Evolutionary conservation across 805 yeast genomes (phyloP), one percentile per base, ranked within the genome.

Genomic region (Ogataea trehalophila): DNA sequence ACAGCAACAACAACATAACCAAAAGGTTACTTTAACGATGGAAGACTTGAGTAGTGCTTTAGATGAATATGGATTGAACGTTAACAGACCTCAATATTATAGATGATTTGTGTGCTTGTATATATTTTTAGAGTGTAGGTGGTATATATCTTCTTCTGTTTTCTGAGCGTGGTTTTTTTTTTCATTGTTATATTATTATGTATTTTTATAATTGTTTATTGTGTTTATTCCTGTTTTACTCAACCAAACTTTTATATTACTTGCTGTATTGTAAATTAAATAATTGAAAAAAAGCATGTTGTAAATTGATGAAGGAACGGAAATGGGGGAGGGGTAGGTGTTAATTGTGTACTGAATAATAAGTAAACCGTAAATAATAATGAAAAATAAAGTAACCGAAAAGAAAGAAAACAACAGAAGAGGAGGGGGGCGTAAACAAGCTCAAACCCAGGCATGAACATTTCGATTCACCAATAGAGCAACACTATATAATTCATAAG

Each of bases 11-110:
- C 52, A 50, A 38, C 63, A 51, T 37, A 61, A 63, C 42, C 65
- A 61, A 42, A 91, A 89, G 62, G 85, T 89, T 37, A 92, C 90
- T 5, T 75, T 94, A 50, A 91, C 97, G 0, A 87, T 90, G 80
- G 96, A 90, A 53, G 98, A 94, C 62, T 73, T 94, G 59, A 84
- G 96, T 57, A 86, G 89, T 63, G 98, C 98, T 1, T 73, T 95
- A 51, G 80, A 89, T 40, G 99, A 94, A 62, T 94, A 94, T 61
- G 72, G 72, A 2, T 53, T 94, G 55, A 91, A 94, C 59, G 81
- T 94, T 5, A 79, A 84, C 53, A 78, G 97, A 58, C 98, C 99
- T 0, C 98, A 90, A 55, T 94, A 91, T 66, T 94, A 94, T 68
- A 83, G 97, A 56, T 92, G 67, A 58, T 9, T 16, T 13, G 6